These are phyloP conservation scores for Fagus crenata DNA, from an alignment of 306 rosid species.

Conservation along the genomic window DNA sequence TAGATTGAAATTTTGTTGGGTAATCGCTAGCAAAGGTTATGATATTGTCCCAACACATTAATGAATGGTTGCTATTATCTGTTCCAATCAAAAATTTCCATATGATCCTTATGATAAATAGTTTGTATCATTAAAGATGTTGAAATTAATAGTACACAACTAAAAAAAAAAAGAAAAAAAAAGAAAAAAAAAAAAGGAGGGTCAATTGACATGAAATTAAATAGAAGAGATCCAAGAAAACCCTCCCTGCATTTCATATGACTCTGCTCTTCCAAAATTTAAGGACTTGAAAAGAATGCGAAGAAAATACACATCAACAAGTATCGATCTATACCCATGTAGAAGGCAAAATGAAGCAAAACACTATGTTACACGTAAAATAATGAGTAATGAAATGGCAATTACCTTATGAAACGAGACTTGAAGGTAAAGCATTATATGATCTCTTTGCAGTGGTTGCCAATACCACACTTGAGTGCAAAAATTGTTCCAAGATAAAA, in stretches of 20 bases:
- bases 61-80: conserved; percentile 26
- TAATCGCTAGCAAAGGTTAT: conserved; percentile 34
- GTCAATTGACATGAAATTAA: background rate
- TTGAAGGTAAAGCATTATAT: too few species aligned
- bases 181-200: too few species aligned
- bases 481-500: too few species aligned
- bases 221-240: too few species aligned
- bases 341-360: too few species aligned
- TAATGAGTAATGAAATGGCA: background rate
- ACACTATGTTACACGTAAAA: background rate
- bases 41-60: conserved; percentile 37
- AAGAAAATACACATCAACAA: background rate
- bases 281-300: too few species aligned
- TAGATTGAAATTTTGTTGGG: conserved; percentile 32
- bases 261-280: background rate
- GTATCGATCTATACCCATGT: background rate
- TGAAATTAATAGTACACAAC: background rate
- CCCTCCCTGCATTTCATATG: background rate
- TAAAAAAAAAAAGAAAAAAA: too few species aligned
- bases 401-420: background rate
- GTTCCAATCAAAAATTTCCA: conserved; percentile 29
- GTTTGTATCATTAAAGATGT: background rate
- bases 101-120: conserved; percentile 10
- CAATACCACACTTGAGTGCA: too few species aligned
- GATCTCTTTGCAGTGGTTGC: too few species aligned